Conservation (phyloP, 345 rosid genomes). For the Limnanthes douglasii region DNA sequence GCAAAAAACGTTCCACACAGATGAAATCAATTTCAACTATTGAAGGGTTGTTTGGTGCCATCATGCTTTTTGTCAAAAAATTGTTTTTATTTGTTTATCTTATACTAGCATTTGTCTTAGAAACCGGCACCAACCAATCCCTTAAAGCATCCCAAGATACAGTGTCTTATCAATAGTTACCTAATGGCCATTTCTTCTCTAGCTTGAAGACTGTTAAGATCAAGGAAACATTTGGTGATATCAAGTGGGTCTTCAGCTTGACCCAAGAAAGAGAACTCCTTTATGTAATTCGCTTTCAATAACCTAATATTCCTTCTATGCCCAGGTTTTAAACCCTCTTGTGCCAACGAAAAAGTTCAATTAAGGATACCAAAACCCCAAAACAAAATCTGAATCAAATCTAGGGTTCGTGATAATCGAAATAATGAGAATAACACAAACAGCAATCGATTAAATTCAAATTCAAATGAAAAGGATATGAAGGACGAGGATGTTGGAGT, state of each 20-base stretch:
- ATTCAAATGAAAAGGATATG: conserved; percentile 49
- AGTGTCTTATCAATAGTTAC: conserved; percentile 14
- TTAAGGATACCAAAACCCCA: conserved; percentile 20
- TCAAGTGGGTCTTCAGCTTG: conserved; percentile 83
- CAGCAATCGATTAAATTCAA: not conserved
- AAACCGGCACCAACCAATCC: too few species aligned
- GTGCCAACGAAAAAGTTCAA: conserved; percentile 21
- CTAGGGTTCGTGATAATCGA: not conserved
- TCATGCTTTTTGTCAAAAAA: too few species aligned
- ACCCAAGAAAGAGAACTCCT: conserved; percentile 44
- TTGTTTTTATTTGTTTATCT: too few species aligned
- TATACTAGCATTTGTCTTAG: too few species aligned
- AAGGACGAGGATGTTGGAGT: conserved; percentile 85
- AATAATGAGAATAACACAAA: not conserved
- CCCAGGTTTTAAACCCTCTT: conserved; percentile 49
- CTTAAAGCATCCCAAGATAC: not conserved
- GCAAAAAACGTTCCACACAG: conserved; percentile 9
- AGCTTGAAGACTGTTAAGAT: conserved; percentile 45
- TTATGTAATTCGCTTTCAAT: conserved; percentile 65
- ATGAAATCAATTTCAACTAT: not conserved
- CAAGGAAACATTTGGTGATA: conserved; percentile 38
- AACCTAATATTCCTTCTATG: conserved; percentile 43
- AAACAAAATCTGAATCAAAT: not conserved
- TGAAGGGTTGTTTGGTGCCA: not conserved
- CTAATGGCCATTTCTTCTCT: conserved; percentile 75